Percentiles rank a stretch among this genome's conserved stretches.
phyloP scores from a whole-genome alignment of 2,329 filamentous ascomycete genomes.

The Talaromyces sp. region DNA sequence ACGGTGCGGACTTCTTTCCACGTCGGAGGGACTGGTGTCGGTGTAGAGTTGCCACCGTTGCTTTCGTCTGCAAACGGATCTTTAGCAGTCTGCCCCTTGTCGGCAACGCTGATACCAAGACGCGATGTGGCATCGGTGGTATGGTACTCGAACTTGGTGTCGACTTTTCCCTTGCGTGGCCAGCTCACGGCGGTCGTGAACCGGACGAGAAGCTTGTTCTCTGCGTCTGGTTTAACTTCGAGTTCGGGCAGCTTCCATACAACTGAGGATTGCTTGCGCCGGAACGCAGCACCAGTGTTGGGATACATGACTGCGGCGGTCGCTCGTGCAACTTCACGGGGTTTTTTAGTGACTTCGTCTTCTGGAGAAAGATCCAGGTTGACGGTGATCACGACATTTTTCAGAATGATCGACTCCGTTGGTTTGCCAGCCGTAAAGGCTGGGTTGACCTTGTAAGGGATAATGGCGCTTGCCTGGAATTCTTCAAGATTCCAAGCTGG shows the following conservation, averaged over 20 bases:
- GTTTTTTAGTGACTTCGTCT: slow-evolving; percentile 43
- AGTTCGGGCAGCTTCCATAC: slow-evolving; percentile 47
- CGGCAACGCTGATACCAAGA: slow-evolving; percentile 55
- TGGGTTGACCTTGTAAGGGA: slow-evolving; percentile 82
- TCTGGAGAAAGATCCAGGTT: slow-evolving; percentile 37
- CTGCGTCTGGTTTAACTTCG: slow-evolving; percentile 49
- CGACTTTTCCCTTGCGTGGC: slow-evolving; percentile 69
- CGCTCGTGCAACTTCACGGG: slow-evolving; percentile 37
- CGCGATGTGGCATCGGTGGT: slow-evolving; percentile 56
- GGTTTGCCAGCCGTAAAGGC: slow-evolving; percentile 48
- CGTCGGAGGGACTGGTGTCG: slow-evolving; percentile 18
- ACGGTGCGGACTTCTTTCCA: slow-evolving; percentile 66
- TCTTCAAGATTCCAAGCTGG: slow-evolving; percentile 80
- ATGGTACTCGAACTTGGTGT: slow-evolving; percentile 74
- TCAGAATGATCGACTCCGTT: slow-evolving; percentile 52
- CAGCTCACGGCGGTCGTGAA: slow-evolving; percentile 69
- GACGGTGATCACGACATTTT: slow-evolving; percentile 71
- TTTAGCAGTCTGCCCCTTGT: slow-evolving; percentile 23
- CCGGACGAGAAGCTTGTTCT: slow-evolving; percentile 76
- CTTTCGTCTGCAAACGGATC: slow-evolving; percentile 48
- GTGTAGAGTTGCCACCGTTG: slow-evolving; percentile 12
- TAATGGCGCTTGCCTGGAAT: slow-evolving; percentile 77
- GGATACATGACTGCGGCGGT: slow-evolving; percentile 43
- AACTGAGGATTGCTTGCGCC: slow-evolving; percentile 42
- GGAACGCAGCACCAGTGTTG: slow-evolving; percentile 40